Evolutionary conservation across 2,329 filamentous ascomycete genomes (phyloP), one percentile per base, ranked within the genome.

Genomic region (Lachnellula willkommii): DNA sequence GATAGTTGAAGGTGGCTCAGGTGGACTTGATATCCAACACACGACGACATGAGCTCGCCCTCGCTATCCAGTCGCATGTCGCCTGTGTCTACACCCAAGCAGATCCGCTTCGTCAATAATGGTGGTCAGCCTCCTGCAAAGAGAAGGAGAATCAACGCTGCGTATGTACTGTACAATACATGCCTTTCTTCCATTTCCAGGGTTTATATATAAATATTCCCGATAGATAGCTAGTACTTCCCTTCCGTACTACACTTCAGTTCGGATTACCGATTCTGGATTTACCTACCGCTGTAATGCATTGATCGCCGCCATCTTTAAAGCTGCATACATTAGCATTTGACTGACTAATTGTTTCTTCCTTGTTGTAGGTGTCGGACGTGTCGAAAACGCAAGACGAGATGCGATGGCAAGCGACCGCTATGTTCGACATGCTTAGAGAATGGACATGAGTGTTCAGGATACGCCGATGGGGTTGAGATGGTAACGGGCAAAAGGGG

Each of bases 121-220:
- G 87, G 91, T 73, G 88, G 89, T 60, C 87, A 89, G 62, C 89
- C 89, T 49, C 88, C 89, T 59, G 86, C 87, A 26, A 93, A 92
- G 73, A 79, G 88, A 65, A 81, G 89, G 68, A 80, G 89, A 65
- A 89, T 93, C 67, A 90, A 86, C 73, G 86, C 88, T 66, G 89
- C 89, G 83, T 89, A 78, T 72, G 84, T 79, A 53, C 63, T 54
- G 46, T 32, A 32, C 9, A 32, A 32, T 9, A 32, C 1, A 32
- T 11, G 3, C 3, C 11, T 32, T 12, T 32, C 9, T 32, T 32
- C 8, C 1, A 9, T 32, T 32, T 32, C 8, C 3, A 32, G 28
- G 28, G 9, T 4, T 4, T 32, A 32, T 32, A 12, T 50, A 20
- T 17, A 26, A 9, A n/a, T 4, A 26, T 47, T 15, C 14, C 7